These are phyloP conservation scores for Penicillium sp. DNA, from an alignment of 2,329 filamentous ascomycete genomes.

Conservation along the genomic window DNA sequence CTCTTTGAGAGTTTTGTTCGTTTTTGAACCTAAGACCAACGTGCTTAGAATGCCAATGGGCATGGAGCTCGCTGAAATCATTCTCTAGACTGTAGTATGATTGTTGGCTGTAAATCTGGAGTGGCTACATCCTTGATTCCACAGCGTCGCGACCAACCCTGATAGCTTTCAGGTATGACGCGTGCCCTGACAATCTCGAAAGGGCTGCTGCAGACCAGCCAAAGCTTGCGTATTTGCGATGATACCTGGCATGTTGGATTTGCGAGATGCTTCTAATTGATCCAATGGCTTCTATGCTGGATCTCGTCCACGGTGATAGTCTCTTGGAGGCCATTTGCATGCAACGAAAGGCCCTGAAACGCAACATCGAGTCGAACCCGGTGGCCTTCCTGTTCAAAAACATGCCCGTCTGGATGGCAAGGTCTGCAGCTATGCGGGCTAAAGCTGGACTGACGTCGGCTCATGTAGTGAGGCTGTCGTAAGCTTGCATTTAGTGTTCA, in stretches of 20 bases:
- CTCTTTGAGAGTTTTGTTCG: neutral
- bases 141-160: conserved; percentile 65
- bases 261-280: conserved; percentile 61
- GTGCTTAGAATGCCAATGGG: conserved; percentile 6
- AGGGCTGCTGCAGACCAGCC: conserved; percentile 70
- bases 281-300: conserved; percentile 63
- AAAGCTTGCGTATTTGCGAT: conserved; percentile 53
- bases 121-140: conserved; percentile 67
- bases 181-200: conserved; percentile 70
- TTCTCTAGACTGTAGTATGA: conserved; percentile 59
- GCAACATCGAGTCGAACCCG: conserved; percentile 60
- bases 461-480: conserved; percentile 64
- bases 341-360: conserved; percentile 57
- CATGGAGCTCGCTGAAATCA: conserved; percentile 47
- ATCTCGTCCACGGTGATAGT: conserved; percentile 63
- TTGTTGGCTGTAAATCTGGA: conserved; percentile 51
- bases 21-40: too few relatives aligned
- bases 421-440: conserved; percentile 43
- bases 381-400: conserved; percentile 71
- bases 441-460: conserved; percentile 61
- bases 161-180: conserved; percentile 60
- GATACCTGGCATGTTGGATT: conserved; percentile 49
- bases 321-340: conserved; percentile 51
- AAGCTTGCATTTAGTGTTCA: conserved; percentile 59
- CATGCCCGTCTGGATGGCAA: conserved; percentile 55